These are phyloP conservation scores for Aspergillus alliaceus DNA, from an alignment of 2,329 filamentous ascomycete genomes.

Conservation along the genomic window DNA sequence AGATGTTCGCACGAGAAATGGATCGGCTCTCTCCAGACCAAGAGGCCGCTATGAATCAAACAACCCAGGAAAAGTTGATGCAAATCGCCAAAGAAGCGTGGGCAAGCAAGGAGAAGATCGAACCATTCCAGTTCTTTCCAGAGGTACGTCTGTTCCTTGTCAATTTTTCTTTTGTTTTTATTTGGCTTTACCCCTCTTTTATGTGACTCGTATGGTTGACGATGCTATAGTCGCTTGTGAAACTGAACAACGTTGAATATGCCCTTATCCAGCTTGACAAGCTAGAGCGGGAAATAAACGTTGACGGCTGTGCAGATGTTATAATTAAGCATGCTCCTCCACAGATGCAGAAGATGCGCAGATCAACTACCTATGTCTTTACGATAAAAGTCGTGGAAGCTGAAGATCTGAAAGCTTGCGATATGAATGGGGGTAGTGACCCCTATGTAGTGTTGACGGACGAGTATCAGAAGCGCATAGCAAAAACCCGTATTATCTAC, in stretches of 20 bases:
- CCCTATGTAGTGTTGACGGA: slow-evolving; percentile 96
- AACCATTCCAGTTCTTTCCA: slow-evolving; percentile 94
- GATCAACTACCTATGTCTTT: slow-evolving; percentile 88
- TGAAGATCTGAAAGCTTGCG: slow-evolving; percentile 96
- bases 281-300: slow-evolving; percentile 84
- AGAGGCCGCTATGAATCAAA: slow-evolving; percentile 72
- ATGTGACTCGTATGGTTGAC: slow-evolving; percentile 12
- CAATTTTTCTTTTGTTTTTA: no score
- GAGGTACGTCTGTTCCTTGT: slow-evolving; percentile 63
- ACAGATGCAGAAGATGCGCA: slow-evolving; percentile 64
- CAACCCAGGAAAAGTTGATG: slow-evolving; percentile 88
- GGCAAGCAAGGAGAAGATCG: slow-evolving; percentile 86
- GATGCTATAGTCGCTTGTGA: slow-evolving; percentile 77
- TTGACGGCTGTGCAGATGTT: slow-evolving; percentile 83
- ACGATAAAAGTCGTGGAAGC: slow-evolving; percentile 98
- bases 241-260: slow-evolving; percentile 96
- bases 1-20: slow-evolving; percentile 87
- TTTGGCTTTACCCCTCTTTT: background rate
- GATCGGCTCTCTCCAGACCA: slow-evolving; percentile 87
- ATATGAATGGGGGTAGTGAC: slow-evolving; percentile 90
- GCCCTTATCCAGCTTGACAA: slow-evolving; percentile 89
- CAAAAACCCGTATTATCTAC: slow-evolving; percentile 91
- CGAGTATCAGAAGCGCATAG: slow-evolving; percentile 94
- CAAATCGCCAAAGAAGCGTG: slow-evolving; percentile 92
- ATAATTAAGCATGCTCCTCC: slow-evolving; percentile 74